Evolutionary conservation across 129 eudicot genomes (phyloP), one percentile per base, ranked within the genome.

Genomic region (Lactuca saligna): DNA sequence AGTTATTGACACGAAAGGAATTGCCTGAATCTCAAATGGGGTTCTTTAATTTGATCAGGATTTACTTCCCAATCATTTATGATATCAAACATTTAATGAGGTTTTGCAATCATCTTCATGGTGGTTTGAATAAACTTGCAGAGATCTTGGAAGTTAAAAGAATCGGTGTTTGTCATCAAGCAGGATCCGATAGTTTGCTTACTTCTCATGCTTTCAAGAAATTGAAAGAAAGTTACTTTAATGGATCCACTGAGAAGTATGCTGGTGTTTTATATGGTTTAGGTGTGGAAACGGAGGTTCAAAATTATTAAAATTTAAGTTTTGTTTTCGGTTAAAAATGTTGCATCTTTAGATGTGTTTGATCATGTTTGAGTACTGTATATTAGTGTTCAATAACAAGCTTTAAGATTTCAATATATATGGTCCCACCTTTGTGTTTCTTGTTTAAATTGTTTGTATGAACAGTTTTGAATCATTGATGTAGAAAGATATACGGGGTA

Each of bases 121-220:
- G 89, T 17, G 89, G 89, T 56, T 78, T 83, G 65, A 80, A 77
- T 75, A 80, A 64, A 31, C 80, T 83, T 2, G 88, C 85, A 0
- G 75, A 77, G 63, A 66, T 63, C 5, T 65, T 83, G 82, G 82
- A 70, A 17, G 75, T 83, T 33, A 66, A 80, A 60, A 57, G 88
- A 41, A 53, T 77, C 8, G 88, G 88, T 16, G 69, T 76, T 66
- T 67, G 80, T 64, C 88, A 83, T 61, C 88, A 83, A 60, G 85
- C 88, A 14, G 88, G 88, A 49, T 83, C 88, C 3, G 88, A 84
- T 80, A 84, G 88, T 77, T 48, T 84, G 78, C 75, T 78, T 15
- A 84, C 86, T 17, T 78, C 35, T 61, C 75, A 65, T 56, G 67
- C 76, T 17, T 84, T 84, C 73, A 71, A 79, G 70, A 83, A 79